Conservation (phyloP, 2,329 filamentous ascomycete genomes). For the Nemania sp. region DNA sequence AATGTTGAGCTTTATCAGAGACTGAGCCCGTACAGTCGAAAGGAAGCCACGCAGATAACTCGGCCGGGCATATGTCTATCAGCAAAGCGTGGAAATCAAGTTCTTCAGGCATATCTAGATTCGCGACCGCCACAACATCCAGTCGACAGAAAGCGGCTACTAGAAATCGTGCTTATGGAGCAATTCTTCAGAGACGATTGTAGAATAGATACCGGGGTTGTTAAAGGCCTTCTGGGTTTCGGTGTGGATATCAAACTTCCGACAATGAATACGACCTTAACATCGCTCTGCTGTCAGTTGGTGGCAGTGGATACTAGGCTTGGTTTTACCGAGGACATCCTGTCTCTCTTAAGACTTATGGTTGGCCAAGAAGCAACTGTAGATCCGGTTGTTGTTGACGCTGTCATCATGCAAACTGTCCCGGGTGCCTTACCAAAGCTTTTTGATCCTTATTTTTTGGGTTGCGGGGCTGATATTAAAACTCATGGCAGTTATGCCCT, state of each 20-base stretch:
- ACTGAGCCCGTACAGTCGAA: not conserved
- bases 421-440: not conserved
- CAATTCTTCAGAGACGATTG: conserved; percentile 1
- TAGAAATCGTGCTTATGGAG: conserved; percentile 7
- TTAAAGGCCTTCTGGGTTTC: conserved; percentile 1
- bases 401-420: not conserved
- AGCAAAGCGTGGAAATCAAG: conserved; percentile 2
- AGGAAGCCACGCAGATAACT: conserved; percentile 6
- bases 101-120: conserved; percentile 13
- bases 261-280: not conserved
- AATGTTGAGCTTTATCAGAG: not conserved
- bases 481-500: not conserved
- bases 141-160: not conserved
- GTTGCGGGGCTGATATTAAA: not conserved
- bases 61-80: conserved; percentile 16
- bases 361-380: not conserved
- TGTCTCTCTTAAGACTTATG: not conserved
- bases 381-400: not conserved
- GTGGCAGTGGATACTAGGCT: no score
- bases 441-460: no score
- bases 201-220: not conserved
- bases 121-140: not conserved
- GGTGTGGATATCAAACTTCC: conserved; percentile 14
- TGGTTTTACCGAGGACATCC: not conserved
- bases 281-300: no score